Evolutionary conservation across 2,329 filamentous ascomycete genomes (phyloP).

Genomic region (Thielaviopsis euricoi): DNA sequence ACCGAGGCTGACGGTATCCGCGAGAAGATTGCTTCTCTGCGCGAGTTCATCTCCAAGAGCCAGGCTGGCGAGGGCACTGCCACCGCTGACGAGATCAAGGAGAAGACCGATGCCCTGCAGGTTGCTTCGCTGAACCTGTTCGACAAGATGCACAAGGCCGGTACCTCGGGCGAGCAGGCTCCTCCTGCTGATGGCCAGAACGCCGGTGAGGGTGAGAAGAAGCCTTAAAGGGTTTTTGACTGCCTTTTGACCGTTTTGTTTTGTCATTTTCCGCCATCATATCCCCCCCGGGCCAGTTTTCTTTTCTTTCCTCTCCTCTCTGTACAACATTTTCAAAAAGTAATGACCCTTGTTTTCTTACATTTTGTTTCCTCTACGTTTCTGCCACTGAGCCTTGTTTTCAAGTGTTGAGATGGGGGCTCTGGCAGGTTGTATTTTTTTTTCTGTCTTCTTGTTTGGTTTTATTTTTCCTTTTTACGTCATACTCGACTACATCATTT

Average conservation of each 20-base stretch:
- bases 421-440: slow-evolving; percentile 5
- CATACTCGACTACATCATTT: not conserved
- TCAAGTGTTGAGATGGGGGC: not conserved
- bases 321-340: slow-evolving; percentile 3
- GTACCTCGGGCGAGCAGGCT: slow-evolving; percentile 43
- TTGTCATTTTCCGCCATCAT: slow-evolving; percentile 12
- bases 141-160: slow-evolving; percentile 99
- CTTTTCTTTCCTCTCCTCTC: slow-evolving; percentile 5
- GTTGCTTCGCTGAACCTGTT: slow-evolving; percentile 90
- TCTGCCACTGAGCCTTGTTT: not conserved
- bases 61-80: slow-evolving; percentile 78
- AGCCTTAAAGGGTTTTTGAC: slow-evolving; percentile 33
- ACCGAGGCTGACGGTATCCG: slow-evolving; percentile 79
- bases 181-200: slow-evolving; percentile 51
- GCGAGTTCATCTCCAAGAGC: slow-evolving; percentile 85
- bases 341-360: not conserved
- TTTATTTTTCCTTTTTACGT: not conserved
- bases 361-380: not conserved
- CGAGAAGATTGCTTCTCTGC: slow-evolving; percentile 77
- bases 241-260: slow-evolving; percentile 10
- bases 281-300: slow-evolving; percentile 10
- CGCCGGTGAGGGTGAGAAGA: slow-evolving; percentile 49
- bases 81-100: slow-evolving; percentile 87
- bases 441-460: not conserved
- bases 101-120: slow-evolving; percentile 93